phyloP scores from a whole-genome alignment of 495 filamentous ascomycete species.

The Aeminium ludgeri region DNA sequence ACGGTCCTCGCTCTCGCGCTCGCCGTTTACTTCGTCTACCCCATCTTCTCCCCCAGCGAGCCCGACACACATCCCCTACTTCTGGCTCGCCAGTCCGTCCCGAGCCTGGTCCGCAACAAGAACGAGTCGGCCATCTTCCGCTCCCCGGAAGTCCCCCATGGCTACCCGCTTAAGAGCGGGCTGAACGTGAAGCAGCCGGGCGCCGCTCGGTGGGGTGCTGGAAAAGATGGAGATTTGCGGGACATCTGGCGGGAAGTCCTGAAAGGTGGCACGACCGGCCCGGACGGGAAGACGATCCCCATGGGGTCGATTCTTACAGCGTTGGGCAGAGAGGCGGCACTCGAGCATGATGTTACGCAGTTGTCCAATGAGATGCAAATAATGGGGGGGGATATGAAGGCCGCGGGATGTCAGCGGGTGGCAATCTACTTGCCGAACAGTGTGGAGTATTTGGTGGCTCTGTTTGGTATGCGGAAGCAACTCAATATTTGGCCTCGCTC shows the following conservation, averaged over 20 bases:
- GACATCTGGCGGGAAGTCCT: conserved; percentile 70
- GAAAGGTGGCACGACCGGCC: conserved; percentile 29
- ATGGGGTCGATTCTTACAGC: conserved; percentile 68
- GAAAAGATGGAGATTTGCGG: conserved; percentile 74
- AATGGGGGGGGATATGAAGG: conserved; percentile 57
- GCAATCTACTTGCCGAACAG: conserved; percentile 90
- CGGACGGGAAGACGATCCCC: conserved; percentile 41
- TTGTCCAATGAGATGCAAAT: conserved; percentile 76
- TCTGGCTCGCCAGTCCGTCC: conserved; percentile 64
- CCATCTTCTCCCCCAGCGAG: conserved; percentile 42
- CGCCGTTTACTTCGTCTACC: conserved; percentile 45
- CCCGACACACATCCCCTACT: conserved; percentile 86
- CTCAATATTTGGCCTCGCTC: background rate
- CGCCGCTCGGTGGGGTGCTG: conserved; percentile 62
- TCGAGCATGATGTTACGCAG: conserved; percentile 54
- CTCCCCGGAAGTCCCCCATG: conserved; percentile 63
- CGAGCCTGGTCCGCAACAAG: conserved; percentile 60
- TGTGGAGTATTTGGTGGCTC: conserved; percentile 58
- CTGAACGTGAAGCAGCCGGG: conserved; percentile 73
- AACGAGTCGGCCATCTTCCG: conserved; percentile 74
- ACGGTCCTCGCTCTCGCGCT: conserved; percentile 45
- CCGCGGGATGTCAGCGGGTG: conserved; percentile 54
- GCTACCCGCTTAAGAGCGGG: conserved; percentile 64
- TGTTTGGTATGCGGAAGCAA: conserved; percentile 59
- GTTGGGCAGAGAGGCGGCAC: conserved; percentile 51